phyloP scores from a whole-genome alignment of 2,329 filamentous ascomycete genomes.

The Cercospora berteroae region DNA sequence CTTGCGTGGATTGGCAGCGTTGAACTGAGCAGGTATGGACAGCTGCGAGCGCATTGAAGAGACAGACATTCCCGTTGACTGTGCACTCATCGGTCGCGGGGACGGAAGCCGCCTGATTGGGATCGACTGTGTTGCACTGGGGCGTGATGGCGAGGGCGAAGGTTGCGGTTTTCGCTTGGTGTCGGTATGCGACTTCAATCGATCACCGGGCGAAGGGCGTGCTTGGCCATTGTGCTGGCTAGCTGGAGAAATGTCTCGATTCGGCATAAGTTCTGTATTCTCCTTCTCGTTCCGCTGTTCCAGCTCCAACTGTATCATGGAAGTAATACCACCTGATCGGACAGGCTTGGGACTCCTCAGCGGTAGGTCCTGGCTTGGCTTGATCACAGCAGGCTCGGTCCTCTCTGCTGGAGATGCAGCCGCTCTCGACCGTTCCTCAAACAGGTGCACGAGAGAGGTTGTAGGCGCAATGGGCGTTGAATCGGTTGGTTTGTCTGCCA shows the following conservation, averaged over 20 bases:
- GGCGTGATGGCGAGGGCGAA: conserved; percentile 22
- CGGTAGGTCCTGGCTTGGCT: conserved; percentile 35
- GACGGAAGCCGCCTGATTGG: conserved; percentile 15
- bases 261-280: not conserved
- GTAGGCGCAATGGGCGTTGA: conserved; percentile 50
- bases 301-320: conserved; percentile 34
- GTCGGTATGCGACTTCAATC: conserved; percentile 15
- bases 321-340: conserved; percentile 33
- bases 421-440: conserved; percentile 53
- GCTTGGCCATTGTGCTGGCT: not conserved
- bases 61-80: conserved; percentile 22
- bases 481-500: conserved; percentile 27
- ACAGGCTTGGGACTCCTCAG: conserved; percentile 46
- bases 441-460: conserved; percentile 65
- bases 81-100: conserved; percentile 19
- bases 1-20: conserved; percentile 37
- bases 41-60: conserved; percentile 26
- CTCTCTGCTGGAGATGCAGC: conserved; percentile 21
- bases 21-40: conserved; percentile 37
- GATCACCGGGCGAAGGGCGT: conserved; percentile 19
- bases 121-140: conserved; percentile 20
- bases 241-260: not conserved
- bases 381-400: conserved; percentile 24
- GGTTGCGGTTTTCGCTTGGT: conserved; percentile 16
- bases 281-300: conserved; percentile 18